phyloP scores from a whole-genome alignment of 2,329 filamentous ascomycete species.

The Emergomyces pasteurianus region DNA sequence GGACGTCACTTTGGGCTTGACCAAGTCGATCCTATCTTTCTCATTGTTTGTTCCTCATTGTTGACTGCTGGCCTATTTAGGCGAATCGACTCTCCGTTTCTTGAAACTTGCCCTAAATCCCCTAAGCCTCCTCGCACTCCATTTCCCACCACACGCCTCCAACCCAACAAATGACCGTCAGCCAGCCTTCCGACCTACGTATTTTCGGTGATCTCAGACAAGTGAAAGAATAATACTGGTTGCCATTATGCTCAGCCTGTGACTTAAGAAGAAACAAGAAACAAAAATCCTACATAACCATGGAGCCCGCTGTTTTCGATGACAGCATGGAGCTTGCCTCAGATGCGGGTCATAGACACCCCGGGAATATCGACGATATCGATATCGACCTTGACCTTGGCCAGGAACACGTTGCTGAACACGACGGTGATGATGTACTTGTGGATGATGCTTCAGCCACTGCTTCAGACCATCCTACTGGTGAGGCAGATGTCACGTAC shows the following conservation, averaged over 20 bases:
- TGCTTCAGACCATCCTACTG: constrained; percentile 25
- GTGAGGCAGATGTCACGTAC: constrained; percentile 20
- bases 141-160: no score
- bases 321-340: constrained; percentile 35
- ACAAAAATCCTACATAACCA: constrained; percentile 10
- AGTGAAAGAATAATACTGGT: not conserved
- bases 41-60: not conserved
- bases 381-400: constrained; percentile 49
- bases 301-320: constrained; percentile 28
- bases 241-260: not conserved
- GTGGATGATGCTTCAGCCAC: constrained; percentile 39
- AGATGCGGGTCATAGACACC: constrained; percentile 29
- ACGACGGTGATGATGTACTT: constrained; percentile 44
- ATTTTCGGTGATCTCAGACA: not conserved
- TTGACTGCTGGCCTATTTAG: not conserved
- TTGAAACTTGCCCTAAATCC: not conserved
- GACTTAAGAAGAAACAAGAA: not conserved
- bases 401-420: constrained; percentile 21
- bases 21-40: not conserved
- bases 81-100: not conserved
- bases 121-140: not conserved
- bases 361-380: constrained; percentile 37
- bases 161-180: not conserved
- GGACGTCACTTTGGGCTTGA: not conserved
- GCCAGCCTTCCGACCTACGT: not conserved